phyloP scores from a whole-genome alignment of 805 yeast species.

The Teunomyces lycoperdinae region DNA sequence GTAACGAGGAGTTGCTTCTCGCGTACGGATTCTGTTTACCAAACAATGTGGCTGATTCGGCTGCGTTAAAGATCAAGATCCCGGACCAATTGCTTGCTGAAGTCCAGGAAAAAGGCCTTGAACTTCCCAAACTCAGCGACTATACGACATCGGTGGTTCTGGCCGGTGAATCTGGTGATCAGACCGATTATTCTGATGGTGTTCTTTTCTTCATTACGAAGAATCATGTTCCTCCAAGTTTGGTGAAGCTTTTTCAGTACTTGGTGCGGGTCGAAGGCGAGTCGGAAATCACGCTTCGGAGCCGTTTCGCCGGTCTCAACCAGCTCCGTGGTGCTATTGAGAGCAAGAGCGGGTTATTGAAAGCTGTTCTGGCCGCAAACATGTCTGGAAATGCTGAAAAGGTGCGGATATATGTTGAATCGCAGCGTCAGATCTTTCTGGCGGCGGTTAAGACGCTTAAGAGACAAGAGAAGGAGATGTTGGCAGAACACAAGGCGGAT shows the following conservation, averaged over 20 bases:
- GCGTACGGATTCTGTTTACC: constrained; percentile 77
- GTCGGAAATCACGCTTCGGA: constrained; percentile 44
- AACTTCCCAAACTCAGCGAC: constrained; percentile 32
- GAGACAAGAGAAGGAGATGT: constrained; percentile 42
- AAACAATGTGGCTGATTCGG: constrained; percentile 54
- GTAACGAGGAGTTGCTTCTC: constrained; percentile 76
- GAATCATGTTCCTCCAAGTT: constrained; percentile 37
- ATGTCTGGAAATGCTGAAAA: constrained; percentile 10
- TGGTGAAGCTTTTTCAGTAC: constrained; percentile 54
- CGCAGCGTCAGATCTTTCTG: constrained; percentile 50
- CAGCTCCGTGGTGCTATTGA: constrained; percentile 51
- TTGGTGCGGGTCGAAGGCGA: constrained; percentile 35
- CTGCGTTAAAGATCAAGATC: constrained; percentile 60
- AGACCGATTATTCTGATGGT: constrained; percentile 25
- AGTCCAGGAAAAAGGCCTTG: constrained; percentile 35
- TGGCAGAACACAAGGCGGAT: constrained; percentile 42
- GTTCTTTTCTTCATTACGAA: constrained; percentile 38
- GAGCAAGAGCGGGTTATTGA: constrained; percentile 38
- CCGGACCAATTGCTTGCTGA: constrained; percentile 30
- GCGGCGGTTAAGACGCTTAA: constrained; percentile 44
- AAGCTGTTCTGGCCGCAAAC: neutral
- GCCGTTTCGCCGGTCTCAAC: constrained; percentile 59
- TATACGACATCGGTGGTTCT: constrained; percentile 37
- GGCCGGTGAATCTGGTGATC: constrained; percentile 5
- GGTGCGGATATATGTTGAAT: constrained; percentile 45